Evolutionary conservation across 164 flowering plant genomes (phyloP), one percentile per base, ranked within the genome.

Genomic region (Nymphaea thermarum): DNA sequence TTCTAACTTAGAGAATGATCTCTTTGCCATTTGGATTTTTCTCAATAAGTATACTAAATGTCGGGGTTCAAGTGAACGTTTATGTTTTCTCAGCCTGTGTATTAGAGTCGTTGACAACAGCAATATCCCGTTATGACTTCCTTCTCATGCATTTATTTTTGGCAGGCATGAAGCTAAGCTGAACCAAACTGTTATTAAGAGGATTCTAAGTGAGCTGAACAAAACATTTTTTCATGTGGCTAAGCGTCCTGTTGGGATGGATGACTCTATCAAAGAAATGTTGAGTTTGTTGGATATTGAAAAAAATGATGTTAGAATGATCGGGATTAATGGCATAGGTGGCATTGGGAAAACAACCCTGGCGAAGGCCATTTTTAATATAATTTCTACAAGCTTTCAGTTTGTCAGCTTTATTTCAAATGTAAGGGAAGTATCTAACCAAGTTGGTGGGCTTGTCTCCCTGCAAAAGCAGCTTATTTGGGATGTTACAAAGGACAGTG

Each of bases 291-390:
- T 61, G 42, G 64, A 61, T 61, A 11, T n/a, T 8, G 64, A 61
- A n/a, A 8, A 8, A 8, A n/a, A 61, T 2, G 64, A 61, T 3
- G 64, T 36, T n/a, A 17, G n/a, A 36, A 8, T 61, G 42, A 36
- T 61, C n/a, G 64, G 64, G 18, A 62, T 62, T 41, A 12, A 62
- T 62, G 64, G 64, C 6, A 62, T 62, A 6, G 64, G 64, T 17
- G 64, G 41, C n/a, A 17, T 62, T 62, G 64, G 64, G 25, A 62
- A 62, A 17, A 62, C 64, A 5, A 4, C 64, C 7, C 41, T 62
- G 11, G 12, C 64, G 2, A 62, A 62, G 18, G 64, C 64, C 3
- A 25, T 62, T 10, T 62, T 62, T 62, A 62, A 62, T 41, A 62
- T 8, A 62, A 6, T 62, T 17, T 41, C 7, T 0, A 7, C 17